Percentiles rank a stretch among this genome's conserved stretches.
Conservation (phyloP, 257 asterid genomes). For the Cinchona pubescens region DNA sequence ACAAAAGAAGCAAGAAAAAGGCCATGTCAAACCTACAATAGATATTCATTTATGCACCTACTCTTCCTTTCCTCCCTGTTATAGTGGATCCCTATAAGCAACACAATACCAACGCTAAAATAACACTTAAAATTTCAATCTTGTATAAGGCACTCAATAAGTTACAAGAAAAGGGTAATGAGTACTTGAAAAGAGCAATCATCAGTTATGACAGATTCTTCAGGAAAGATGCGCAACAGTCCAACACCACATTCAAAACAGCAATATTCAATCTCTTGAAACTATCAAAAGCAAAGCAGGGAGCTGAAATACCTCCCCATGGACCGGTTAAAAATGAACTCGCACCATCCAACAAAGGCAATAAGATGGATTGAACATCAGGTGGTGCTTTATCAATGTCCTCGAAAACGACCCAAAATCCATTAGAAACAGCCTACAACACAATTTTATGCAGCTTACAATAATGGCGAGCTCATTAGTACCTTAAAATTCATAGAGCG, state of each 20-base stretch:
- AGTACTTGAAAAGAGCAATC: background rate
- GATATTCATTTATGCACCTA: no score
- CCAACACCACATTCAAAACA: constrained; percentile 1
- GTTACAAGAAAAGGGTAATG: background rate
- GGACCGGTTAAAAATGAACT: constrained; percentile 66
- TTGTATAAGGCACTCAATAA: background rate
- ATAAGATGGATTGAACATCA: constrained; percentile 67
- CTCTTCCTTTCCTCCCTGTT: no score
- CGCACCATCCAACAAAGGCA: constrained; percentile 84
- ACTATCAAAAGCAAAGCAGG: constrained; percentile 8
- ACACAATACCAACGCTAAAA: background rate
- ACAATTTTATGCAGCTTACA: constrained; percentile 16
- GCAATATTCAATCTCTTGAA: background rate
- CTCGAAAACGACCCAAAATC: constrained; percentile 93
- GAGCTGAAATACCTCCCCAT: constrained; percentile 72
- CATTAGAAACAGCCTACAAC: constrained; percentile 78
- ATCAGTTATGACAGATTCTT: background rate
- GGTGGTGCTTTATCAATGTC: constrained; percentile 91
- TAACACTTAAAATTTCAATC: background rate
- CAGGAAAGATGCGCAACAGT: background rate
- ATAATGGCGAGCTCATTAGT: constrained; percentile 18
- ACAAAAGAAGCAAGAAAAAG: background rate
- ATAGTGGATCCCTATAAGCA: background rate
- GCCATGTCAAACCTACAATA: background rate
- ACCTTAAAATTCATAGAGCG: constrained; percentile 9